These are phyloP conservation scores for Tubosaeta brunneosetosa DNA, from an alignment of 768 basidiomycete species.

Conservation along the genomic window DNA sequence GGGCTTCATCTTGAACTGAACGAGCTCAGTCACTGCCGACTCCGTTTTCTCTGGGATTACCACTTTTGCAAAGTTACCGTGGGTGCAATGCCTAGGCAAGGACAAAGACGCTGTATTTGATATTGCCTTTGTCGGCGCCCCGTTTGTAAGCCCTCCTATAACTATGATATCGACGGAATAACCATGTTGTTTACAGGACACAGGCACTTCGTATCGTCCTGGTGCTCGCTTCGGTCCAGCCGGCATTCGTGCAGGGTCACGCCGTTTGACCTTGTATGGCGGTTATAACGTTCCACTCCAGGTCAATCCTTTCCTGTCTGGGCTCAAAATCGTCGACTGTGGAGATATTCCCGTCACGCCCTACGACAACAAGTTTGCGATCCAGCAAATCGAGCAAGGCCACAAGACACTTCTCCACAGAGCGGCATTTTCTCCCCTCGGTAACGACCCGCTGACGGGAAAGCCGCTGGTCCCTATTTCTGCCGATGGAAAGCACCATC, in stretches of 20 bases:
- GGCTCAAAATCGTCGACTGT: slow-evolving; percentile 69
- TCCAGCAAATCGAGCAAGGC: slow-evolving; percentile 68
- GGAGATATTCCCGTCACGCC: slow-evolving; percentile 77
- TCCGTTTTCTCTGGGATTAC: slow-evolving; percentile 78
- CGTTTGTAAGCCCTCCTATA: slow-evolving; percentile 46
- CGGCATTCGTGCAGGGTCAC: slow-evolving; percentile 75
- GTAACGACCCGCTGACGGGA: slow-evolving; percentile 59
- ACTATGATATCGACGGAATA: background rate
- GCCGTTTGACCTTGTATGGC: slow-evolving; percentile 69
- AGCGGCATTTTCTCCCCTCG: slow-evolving; percentile 54
- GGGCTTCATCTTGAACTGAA: background rate
- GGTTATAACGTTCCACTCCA: slow-evolving; percentile 75
- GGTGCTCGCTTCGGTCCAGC: slow-evolving; percentile 85
- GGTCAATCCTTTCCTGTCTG: slow-evolving; percentile 67
- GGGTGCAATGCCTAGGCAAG: slow-evolving; percentile 70
- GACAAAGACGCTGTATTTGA: slow-evolving; percentile 59
- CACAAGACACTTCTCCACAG: slow-evolving; percentile 69
- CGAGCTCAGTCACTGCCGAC: slow-evolving; percentile 59
- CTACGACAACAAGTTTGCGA: slow-evolving; percentile 70
- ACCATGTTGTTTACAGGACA: slow-evolving; percentile 41
- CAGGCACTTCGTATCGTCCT: slow-evolving; percentile 71
- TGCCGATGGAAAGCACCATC: slow-evolving; percentile 69
- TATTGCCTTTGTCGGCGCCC: slow-evolving; percentile 78
- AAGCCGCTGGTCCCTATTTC: slow-evolving; percentile 54
- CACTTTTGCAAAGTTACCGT: slow-evolving; percentile 86